phyloP scores from a whole-genome alignment of 176 grass and related monocot genomes.

The Bolboschoenus planiculmis region DNA sequence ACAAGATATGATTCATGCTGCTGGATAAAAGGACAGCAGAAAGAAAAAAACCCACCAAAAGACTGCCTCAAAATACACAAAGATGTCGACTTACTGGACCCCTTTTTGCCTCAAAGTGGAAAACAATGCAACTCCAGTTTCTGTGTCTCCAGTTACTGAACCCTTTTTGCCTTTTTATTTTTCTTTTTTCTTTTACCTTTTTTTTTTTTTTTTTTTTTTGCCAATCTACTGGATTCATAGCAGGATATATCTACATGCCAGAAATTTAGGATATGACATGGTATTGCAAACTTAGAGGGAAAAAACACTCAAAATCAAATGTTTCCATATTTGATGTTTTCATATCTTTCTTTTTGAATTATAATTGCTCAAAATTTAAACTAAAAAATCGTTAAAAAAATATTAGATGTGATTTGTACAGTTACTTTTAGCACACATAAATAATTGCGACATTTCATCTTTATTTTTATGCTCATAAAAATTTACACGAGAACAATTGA shows the following conservation, averaged over 20 bases:
- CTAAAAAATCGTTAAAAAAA: too few relatives aligned
- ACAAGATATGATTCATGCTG: conserved; percentile 6
- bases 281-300: not conserved
- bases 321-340: not conserved
- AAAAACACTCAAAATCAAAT: too few relatives aligned
- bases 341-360: too few relatives aligned
- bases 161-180: not conserved
- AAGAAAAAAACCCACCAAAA: not conserved
- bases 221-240: too few relatives aligned
- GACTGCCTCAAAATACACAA: not conserved
- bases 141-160: not conserved
- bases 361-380: too few relatives aligned
- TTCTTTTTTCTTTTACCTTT: not conserved
- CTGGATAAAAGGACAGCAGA: not conserved
- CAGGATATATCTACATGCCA: not conserved
- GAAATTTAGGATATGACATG: not conserved
- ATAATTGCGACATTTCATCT: too few relatives aligned
- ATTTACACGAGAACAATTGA: too few relatives aligned
- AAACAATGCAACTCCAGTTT: conserved; percentile 19
- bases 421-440: too few relatives aligned
- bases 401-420: too few relatives aligned
- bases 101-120: conserved; percentile 12
- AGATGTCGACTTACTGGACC: not conserved
- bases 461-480: too few relatives aligned
- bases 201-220: not conserved